phyloP scores from a whole-genome alignment of 2,329 filamentous ascomycete species.

The Paramyrothecium roridum region DNA sequence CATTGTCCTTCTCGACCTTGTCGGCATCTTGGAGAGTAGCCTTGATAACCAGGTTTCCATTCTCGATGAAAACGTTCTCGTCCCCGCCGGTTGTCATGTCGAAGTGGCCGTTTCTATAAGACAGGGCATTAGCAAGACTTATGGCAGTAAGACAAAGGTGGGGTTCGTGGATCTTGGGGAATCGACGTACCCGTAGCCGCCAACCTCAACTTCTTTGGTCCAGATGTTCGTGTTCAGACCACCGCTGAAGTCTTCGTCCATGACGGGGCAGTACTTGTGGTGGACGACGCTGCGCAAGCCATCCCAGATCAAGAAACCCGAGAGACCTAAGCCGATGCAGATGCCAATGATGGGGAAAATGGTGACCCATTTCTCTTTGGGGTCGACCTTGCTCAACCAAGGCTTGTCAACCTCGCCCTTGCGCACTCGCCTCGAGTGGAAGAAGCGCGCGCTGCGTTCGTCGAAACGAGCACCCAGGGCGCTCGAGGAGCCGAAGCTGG shows the following conservation, averaged over 20 bases:
- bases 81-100: constrained; percentile 69
- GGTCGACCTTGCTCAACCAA: constrained; percentile 71
- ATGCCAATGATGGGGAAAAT: constrained; percentile 75
- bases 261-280: constrained; percentile 68
- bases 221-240: constrained; percentile 61
- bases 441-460: constrained; percentile 53
- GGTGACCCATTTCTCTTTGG: constrained; percentile 82
- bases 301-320: constrained; percentile 72
- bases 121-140: constrained; percentile 2
- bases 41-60: constrained; percentile 70
- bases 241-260: constrained; percentile 62
- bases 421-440: constrained; percentile 69
- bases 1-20: constrained; percentile 62
- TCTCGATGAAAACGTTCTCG: constrained; percentile 71
- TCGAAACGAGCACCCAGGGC: constrained; percentile 31
- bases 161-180: neutral
- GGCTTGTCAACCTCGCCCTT: constrained; percentile 74
- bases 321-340: constrained; percentile 62
- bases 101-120: constrained; percentile 71
- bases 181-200: constrained; percentile 67
- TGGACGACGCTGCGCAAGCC: constrained; percentile 68
- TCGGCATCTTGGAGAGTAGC: constrained; percentile 71
- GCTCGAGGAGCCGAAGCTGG: constrained; percentile 44
- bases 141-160: neutral
- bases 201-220: constrained; percentile 72